phyloP scores from a whole-genome alignment of 2,329 filamentous ascomycete species.

The Claviceps pusilla region DNA sequence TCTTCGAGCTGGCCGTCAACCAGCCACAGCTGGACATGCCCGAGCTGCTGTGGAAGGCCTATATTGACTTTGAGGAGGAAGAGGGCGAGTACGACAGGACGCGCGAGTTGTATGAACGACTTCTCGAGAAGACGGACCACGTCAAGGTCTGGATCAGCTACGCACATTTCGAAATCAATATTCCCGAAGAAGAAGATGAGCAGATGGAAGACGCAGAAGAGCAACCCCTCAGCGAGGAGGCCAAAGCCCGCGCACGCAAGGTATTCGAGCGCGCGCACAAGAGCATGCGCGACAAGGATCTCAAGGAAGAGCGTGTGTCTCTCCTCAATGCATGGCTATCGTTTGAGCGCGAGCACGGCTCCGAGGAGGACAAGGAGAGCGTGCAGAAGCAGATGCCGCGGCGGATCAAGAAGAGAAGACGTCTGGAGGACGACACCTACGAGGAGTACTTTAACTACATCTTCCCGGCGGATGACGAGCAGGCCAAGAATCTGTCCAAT shows the following conservation, averaged over 20 bases:
- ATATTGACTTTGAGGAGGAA: constrained; percentile 97
- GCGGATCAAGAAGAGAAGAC: constrained; percentile 80
- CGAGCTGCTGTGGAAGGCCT: constrained; percentile 91
- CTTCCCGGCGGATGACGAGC: constrained; percentile 88
- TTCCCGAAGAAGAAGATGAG: constrained; percentile 56
- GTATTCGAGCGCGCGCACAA: constrained; percentile 78
- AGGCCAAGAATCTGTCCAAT: constrained; percentile 67
- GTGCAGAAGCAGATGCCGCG: constrained; percentile 91
- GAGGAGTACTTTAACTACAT: constrained; percentile 94
- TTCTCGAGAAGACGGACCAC: constrained; percentile 89
- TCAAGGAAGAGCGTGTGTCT: constrained; percentile 87
- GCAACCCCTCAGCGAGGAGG: constrained; percentile 61
- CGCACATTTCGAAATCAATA: constrained; percentile 94
- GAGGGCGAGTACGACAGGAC: constrained; percentile 81
- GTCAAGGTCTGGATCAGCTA: constrained; percentile 99
- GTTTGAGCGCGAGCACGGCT: constrained; percentile 79
- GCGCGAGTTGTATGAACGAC: constrained; percentile 69
- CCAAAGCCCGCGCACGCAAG: constrained; percentile 65
- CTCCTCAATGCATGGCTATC: constrained; percentile 83
- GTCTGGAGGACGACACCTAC: constrained; percentile 80
- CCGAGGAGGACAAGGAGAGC: constrained; percentile 56
- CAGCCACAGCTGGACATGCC: constrained; percentile 89
- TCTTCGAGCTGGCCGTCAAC: constrained; percentile 78
- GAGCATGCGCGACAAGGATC: constrained; percentile 73
- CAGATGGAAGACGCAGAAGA: constrained; percentile 42